Evolutionary conservation across 306 rosid genomes (phyloP).

Genomic region (Dryas drummondii): DNA sequence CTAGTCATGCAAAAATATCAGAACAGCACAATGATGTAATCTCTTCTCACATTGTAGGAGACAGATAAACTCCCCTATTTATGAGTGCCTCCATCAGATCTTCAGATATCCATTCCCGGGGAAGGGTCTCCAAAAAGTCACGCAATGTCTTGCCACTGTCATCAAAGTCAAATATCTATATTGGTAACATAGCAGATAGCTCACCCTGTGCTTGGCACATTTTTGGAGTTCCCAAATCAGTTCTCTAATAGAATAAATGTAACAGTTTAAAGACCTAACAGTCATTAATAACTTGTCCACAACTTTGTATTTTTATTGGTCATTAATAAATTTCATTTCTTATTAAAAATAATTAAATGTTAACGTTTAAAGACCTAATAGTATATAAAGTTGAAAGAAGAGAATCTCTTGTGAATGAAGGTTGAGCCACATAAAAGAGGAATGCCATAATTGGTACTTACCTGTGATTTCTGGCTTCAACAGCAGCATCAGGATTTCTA

Average conservation of each 20-base stretch:
- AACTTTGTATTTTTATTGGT: background rate
- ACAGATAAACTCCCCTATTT: constrained; percentile 70
- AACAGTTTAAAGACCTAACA: constrained; percentile 7
- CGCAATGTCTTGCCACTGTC: constrained; percentile 88
- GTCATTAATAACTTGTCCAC: background rate
- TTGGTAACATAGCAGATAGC: constrained; percentile 11
- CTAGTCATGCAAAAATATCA: constrained; percentile 18
- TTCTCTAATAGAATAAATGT: constrained; percentile 1
- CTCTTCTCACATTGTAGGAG: constrained; percentile 67
- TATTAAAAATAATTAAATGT: background rate
- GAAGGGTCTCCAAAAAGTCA: constrained; percentile 88
- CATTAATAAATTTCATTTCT: background rate
- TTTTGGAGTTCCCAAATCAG: constrained; percentile 1
- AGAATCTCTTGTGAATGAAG: constrained; percentile 12
- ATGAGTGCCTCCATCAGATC: constrained; percentile 90
- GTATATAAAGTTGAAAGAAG: constrained; percentile 6
- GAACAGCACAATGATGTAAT: constrained; percentile 25
- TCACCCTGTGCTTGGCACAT: constrained; percentile 13
- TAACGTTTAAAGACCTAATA: constrained; percentile 4
- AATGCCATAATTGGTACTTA: constrained; percentile 31
- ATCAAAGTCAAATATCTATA: constrained; percentile 31
- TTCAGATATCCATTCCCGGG: constrained; percentile 94
- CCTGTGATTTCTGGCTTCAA: constrained; percentile 95
- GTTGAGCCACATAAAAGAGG: constrained; percentile 16
- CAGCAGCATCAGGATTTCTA: constrained; percentile 72